Percentiles rank a stretch among this genome's conserved stretches.
These are phyloP conservation scores for Arachnomyces sp. DNA, from an alignment of 2,329 filamentous ascomycete genomes.

Conservation along the genomic window DNA sequence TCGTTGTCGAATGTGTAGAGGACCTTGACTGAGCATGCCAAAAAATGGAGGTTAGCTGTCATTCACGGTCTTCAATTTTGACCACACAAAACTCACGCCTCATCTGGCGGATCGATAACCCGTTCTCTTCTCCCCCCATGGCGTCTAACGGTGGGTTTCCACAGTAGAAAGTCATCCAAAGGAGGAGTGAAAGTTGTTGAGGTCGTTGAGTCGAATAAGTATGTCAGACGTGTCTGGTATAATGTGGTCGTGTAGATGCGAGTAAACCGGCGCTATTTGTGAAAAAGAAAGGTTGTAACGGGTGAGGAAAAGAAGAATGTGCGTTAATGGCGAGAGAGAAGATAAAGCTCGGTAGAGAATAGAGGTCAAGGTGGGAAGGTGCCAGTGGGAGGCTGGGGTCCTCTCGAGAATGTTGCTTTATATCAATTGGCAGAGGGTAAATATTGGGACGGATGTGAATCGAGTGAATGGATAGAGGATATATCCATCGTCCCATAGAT, in stretches of 20 bases:
- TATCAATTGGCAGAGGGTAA: conserved; percentile 1
- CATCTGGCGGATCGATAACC: conserved; percentile 56
- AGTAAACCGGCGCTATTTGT: too few species aligned
- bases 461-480: too few species aligned
- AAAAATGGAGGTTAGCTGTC: conserved; percentile 1
- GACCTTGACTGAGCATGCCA: conserved; percentile 66
- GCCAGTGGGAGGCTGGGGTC: not conserved
- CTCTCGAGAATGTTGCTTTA: conserved; percentile 3
- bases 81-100: conserved; percentile 49
- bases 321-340: conserved; percentile 2
- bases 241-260: too few species aligned
- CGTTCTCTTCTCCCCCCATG: conserved; percentile 40
- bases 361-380: not conserved
- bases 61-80: not conserved
- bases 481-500: not conserved
- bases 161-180: conserved; percentile 19
- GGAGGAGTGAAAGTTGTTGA: conserved; percentile 8
- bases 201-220: not conserved
- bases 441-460: not conserved
- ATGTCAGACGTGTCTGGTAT: too few species aligned
- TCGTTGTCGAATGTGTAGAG: conserved; percentile 93
- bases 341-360: conserved; percentile 1
- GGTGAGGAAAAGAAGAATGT: conserved; percentile 8
- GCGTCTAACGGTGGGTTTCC: conserved; percentile 19
- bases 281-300: conserved; percentile 1